Percentiles rank a stretch among this genome's conserved stretches.
Evolutionary conservation across 148 eudicot species (phyloP).

Genomic region (Gaultheria prostrata): DNA sequence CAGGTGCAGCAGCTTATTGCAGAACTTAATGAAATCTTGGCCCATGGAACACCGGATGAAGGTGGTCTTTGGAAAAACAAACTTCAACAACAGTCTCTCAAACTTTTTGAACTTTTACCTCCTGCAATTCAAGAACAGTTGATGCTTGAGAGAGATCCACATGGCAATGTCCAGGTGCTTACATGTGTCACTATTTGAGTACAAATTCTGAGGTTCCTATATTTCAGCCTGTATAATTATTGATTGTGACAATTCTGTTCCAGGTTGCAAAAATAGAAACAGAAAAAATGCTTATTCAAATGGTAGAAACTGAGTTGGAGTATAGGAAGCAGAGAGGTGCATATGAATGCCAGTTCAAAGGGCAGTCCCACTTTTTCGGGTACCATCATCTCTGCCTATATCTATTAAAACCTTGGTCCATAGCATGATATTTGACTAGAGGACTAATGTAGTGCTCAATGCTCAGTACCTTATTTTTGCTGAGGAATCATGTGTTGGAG

Average conservation of each 20-base stretch:
- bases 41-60: slow-evolving; percentile 76
- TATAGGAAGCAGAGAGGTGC: slow-evolving; percentile 59
- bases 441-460: neutral
- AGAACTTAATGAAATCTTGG: slow-evolving; percentile 85
- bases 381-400: slow-evolving; percentile 22
- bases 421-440: neutral
- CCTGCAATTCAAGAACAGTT: slow-evolving; percentile 87
- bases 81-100: slow-evolving; percentile 51
- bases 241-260: neutral
- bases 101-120: slow-evolving; percentile 75
- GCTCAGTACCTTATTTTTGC: neutral
- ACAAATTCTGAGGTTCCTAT: neutral
- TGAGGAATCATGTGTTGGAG: neutral
- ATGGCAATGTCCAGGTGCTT: slow-evolving; percentile 89
- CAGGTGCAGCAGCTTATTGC: slow-evolving; percentile 95
- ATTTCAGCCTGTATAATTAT: neutral
- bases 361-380: slow-evolving; percentile 99
- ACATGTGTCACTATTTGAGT: neutral
- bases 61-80: slow-evolving; percentile 83
- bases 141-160: slow-evolving; percentile 97
- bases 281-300: slow-evolving; percentile 97
- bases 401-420: neutral
- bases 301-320: slow-evolving; percentile 93
- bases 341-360: slow-evolving; percentile 67
- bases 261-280: slow-evolving; percentile 99